Base-by-base conservation (phyloP, 345 rosid species). In the Xanthoceras sorbifolium region DNA sequence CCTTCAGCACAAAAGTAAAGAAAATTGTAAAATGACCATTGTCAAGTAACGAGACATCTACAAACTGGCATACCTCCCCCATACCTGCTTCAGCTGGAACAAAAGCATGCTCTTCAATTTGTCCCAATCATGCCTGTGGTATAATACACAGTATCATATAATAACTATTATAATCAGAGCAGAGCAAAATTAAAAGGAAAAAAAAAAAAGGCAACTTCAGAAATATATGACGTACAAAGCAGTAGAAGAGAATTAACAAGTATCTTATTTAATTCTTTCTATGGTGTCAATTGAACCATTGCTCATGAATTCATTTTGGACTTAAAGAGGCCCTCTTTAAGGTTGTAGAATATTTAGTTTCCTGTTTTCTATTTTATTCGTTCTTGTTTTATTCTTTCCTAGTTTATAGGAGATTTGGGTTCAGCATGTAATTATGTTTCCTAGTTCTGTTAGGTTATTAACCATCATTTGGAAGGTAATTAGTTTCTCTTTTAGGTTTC, bases 291-390 rank as follows among this genome's bases (percentile, higher is more conserved):
- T 67, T 98, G 99, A 82, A 96, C 98, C 15, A 87, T 84, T 69
- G 99, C 98, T 54, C 98, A 96, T 82, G 99, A 96, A 77, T 96
- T 96, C 85, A 96, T 96, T 81, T 77, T 96, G 31, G 99, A 96
- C 85, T 82, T 96, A n/a, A 69, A 91, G 98, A 84, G 91, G 85
- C 82, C n/a, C n/a, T n/a, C n/a, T n/a, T n/a, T n/a, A n/a, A n/a
- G n/a, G n/a, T n/a, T n/a, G n/a, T n/a, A n/a, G n/a, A n/a, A n/a
- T n/a, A n/a, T n/a, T n/a, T n/a, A n/a, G n/a, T n/a, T n/a, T n/a
- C n/a, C n/a, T n/a, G n/a, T n/a, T n/a, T n/a, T n/a, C n/a, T n/a
- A n/a, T n/a, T n/a, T n/a, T n/a, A n/a, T n/a, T n/a, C n/a, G n/a
- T n/a, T n/a, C n/a, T n/a, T n/a, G n/a, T n/a, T n/a, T n/a, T n/a